phyloP scores from a whole-genome alignment of 1,139 yeast species.

The Saccharomyces hybrid region DNA sequence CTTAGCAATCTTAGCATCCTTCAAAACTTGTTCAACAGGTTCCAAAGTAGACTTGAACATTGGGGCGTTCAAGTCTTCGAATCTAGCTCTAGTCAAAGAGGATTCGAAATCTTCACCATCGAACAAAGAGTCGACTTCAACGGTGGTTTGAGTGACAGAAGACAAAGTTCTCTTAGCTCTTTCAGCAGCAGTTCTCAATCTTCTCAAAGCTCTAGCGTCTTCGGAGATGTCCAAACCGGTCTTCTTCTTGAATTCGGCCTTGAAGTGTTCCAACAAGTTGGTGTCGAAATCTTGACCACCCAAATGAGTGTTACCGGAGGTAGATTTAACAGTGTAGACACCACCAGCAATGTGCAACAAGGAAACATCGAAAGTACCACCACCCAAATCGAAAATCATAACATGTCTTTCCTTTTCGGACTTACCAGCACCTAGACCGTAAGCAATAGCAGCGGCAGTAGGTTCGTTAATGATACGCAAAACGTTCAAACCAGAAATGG shows the following conservation, averaged over 20 bases:
- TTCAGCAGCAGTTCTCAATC: conserved; percentile 97
- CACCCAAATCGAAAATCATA: conserved; percentile 93
- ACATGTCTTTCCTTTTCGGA: conserved; percentile 82
- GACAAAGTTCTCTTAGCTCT: conserved; percentile 97
- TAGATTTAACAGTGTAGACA: conserved; percentile 95
- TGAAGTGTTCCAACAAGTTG: conserved; percentile 87
- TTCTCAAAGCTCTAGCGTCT: conserved; percentile 91
- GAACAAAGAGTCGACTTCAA: conserved; percentile 88
- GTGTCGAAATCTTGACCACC: conserved; percentile 99
- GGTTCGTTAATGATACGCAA: conserved; percentile 96
- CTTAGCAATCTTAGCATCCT: conserved; percentile 85
- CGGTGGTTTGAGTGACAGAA: conserved; percentile 87
- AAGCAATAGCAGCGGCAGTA: conserved; percentile 97
- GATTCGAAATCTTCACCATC: conserved; percentile 95
- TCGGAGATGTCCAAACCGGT: conserved; percentile 80
- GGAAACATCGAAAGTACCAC: conserved; percentile 98
- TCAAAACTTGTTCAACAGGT: conserved; percentile 94
- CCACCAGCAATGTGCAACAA: conserved; percentile 92
- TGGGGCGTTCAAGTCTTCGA: conserved; percentile 91
- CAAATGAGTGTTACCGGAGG: conserved; percentile 98
- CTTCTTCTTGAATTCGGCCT: conserved; percentile 89
- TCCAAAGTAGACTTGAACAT: conserved; percentile 89
- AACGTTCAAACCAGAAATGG: conserved; percentile 94
- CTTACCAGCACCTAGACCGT: conserved; percentile 88
- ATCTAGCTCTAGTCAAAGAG: conserved; percentile 94